phyloP scores from a whole-genome alignment of 2,329 filamentous ascomycete genomes.

The Xylaria hypoxylon region DNA sequence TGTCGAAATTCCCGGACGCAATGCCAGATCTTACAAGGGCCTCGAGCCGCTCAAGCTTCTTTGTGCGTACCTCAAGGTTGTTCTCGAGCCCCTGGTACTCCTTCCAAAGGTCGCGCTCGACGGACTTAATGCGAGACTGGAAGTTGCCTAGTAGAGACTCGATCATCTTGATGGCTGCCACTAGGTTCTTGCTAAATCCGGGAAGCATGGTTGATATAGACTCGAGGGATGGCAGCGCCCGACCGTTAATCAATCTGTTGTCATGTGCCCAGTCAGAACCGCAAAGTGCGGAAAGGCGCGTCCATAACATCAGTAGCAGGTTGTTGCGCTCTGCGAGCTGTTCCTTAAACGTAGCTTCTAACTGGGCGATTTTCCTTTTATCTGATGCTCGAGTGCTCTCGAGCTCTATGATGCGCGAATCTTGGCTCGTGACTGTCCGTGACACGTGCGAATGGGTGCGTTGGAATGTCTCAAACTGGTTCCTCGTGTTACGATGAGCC shows the following conservation, averaged over 20 bases:
- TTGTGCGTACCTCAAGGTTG: conserved; percentile 80
- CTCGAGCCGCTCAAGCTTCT: conserved; percentile 90
- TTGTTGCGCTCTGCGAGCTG: conserved; percentile 91
- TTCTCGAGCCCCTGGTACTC: conserved; percentile 90
- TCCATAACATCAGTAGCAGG: conserved; percentile 89
- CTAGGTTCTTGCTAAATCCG: conserved; percentile 89
- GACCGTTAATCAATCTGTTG: conserved; percentile 89
- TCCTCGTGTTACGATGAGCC: conserved; percentile 85
- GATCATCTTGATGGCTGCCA: conserved; percentile 87
- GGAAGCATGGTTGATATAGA: conserved; percentile 86
- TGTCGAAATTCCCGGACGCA: conserved; percentile 60
- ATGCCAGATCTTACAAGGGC: conserved; percentile 76
- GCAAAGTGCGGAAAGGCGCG: conserved; percentile 84
- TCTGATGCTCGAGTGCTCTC: conserved; percentile 83
- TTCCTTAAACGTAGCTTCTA: conserved; percentile 86
- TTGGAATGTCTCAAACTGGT: conserved; percentile 87
- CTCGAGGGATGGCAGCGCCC: conserved; percentile 83
- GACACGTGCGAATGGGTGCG: conserved; percentile 88
- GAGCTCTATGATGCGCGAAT: conserved; percentile 85
- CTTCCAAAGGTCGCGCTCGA: conserved; percentile 91
- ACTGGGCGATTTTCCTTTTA: conserved; percentile 76
- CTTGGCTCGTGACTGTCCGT: conserved; percentile 86
- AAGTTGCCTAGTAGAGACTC: conserved; percentile 84
- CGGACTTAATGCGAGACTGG: conserved; percentile 79
- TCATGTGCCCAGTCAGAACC: conserved; percentile 92